Evolutionary conservation across 208 protist species (phyloP), one percentile per base, ranked within the genome.

Genomic region (Porcisia deanei): DNA sequence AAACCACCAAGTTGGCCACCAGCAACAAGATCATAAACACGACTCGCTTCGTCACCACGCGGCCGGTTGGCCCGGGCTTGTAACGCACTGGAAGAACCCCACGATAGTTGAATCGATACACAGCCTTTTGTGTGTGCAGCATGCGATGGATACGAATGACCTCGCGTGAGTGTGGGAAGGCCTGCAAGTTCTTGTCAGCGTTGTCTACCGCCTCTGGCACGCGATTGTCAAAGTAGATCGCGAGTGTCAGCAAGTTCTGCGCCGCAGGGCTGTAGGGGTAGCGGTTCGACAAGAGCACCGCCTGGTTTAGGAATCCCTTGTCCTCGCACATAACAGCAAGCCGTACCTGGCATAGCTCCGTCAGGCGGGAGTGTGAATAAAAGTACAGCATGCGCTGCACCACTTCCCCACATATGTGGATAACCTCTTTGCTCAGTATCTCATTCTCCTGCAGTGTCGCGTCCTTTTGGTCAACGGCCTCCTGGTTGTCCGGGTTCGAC

Each of bases 71-170:
- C 39, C 85, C 86, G 4, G 92, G 88, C 49, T 79, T 79, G 77
- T 91, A 93, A 47, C 66, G 84, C 43, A 87, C 77, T 0, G 88
- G 92, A 37, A 94, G 54, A 9, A 94, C 25, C 3, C 83, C 84
- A 49, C 89, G 84, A 81, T 96, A 94, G 80, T 90, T 86, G 76
- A 90, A 96, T 20, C 81, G 75, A 73, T 96, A 94, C 39, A 57
- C 75, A 20, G 83, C 80, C 49, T 84, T 68, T 73, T 92, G 87
- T 47, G 72, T 41, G 59, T 88, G 71, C 53, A 95, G 75, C 20
- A 64, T 55, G 52, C 76, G 75, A 58, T 91, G 83, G 2, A 89
- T 63, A n/a, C 39, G 45, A 43, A 91, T 81, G 5, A 91, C 81
- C 25, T 86, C 83, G 60, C 47, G 55, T 16, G 85, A 84, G 75